Evolutionary conservation across 495 filamentous ascomycete species (phyloP).

Genomic region (Bombardia bombarda): DNA sequence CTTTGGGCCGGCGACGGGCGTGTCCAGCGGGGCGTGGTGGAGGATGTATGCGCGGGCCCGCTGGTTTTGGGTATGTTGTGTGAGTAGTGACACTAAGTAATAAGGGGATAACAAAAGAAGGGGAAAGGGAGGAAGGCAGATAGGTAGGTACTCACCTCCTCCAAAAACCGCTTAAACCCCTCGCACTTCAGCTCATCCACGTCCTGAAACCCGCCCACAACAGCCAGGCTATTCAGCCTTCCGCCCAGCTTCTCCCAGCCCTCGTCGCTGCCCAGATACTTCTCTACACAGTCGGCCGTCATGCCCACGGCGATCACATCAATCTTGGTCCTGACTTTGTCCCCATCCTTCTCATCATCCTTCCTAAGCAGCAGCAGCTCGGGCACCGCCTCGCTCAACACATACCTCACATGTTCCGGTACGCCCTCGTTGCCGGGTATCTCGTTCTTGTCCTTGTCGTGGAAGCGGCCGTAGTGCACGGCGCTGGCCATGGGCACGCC

Average conservation of each 20-base stretch:
- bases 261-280: slow-evolving; percentile 44
- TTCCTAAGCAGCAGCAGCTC: slow-evolving; percentile 32
- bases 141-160: slow-evolving; percentile 41
- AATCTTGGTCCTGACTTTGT: slow-evolving; percentile 43
- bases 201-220: slow-evolving; percentile 32
- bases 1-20: slow-evolving; percentile 36
- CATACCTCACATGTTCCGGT: slow-evolving; percentile 49
- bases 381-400: slow-evolving; percentile 56
- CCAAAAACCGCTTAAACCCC: slow-evolving; percentile 37
- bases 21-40: slow-evolving; percentile 39
- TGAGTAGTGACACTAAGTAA: not conserved
- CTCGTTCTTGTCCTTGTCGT: slow-evolving; percentile 41
- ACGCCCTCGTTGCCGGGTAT: slow-evolving; percentile 46
- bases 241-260: slow-evolving; percentile 40
- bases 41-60: slow-evolving; percentile 55
- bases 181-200: slow-evolving; percentile 22
- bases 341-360: too few relatives aligned
- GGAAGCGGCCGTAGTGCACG: slow-evolving; percentile 34
- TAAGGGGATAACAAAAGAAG: not conserved
- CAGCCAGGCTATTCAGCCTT: slow-evolving; percentile 28
- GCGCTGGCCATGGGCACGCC: slow-evolving; percentile 46
- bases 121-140: not conserved
- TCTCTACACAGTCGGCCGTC: slow-evolving; percentile 42
- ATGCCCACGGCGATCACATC: slow-evolving; percentile 60
- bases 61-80: slow-evolving; percentile 15